Percentiles rank a stretch among this genome's conserved stretches.
Evolutionary conservation across 208 protist species (phyloP).

Genomic region (Spongospora subterranea): DNA sequence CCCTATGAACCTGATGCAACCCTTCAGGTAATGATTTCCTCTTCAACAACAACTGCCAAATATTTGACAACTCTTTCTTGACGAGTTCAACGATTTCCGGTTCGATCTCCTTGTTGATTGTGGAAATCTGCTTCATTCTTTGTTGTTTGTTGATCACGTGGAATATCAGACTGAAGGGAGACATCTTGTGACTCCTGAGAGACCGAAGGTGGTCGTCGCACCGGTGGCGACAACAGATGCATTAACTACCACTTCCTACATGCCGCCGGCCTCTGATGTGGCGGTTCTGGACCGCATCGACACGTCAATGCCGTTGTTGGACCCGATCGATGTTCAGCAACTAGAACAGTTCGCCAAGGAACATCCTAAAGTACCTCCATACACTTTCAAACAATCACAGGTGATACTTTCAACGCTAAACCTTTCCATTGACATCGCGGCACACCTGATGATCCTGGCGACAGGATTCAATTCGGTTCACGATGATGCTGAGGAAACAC

Average conservation of each 20-base stretch:
- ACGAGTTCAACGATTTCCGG: too few relatives aligned
- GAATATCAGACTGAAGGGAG: neutral
- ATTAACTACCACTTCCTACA: neutral
- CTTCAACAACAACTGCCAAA: too few relatives aligned
- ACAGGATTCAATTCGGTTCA: too few relatives aligned
- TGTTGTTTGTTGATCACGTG: neutral
- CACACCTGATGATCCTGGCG: too few relatives aligned
- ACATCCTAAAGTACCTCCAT: neutral
- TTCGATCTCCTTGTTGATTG: too few relatives aligned
- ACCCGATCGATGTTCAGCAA: neutral
- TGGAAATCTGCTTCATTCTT: neutral
- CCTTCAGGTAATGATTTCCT: too few relatives aligned
- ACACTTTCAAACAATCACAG: neutral
- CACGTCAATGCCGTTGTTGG: neutral
- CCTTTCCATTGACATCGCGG: too few relatives aligned
- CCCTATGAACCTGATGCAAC: too few relatives aligned
- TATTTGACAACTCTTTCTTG: too few relatives aligned
- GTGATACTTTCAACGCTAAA: too few relatives aligned
- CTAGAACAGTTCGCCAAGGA: neutral
- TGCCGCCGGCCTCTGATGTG: neutral
- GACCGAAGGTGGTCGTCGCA: too few relatives aligned
- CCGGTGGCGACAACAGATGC: neutral
- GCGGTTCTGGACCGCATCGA: neutral
- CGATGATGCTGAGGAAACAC: too few relatives aligned
- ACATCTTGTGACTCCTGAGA: neutral